These are phyloP conservation scores for Botryotinia narcissicola DNA, from an alignment of 2,329 filamentous ascomycete species.

Conservation along the genomic window DNA sequence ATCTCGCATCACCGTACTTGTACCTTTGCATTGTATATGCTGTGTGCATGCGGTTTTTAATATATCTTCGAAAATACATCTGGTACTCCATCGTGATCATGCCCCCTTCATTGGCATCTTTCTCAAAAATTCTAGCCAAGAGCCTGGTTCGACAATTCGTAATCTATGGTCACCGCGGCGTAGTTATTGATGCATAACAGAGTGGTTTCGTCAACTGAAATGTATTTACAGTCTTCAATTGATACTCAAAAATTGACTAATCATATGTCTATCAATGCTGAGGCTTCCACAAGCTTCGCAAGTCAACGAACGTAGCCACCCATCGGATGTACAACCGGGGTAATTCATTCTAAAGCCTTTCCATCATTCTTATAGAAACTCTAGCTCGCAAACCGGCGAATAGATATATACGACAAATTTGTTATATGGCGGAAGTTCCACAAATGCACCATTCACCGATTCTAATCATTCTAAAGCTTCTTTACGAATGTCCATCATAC, in stretches of 20 bases:
- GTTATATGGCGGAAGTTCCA: neutral
- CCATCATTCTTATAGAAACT: neutral
- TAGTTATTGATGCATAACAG: neutral
- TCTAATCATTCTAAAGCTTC: conserved; percentile 15
- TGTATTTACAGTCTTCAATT: neutral
- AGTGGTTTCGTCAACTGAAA: neutral
- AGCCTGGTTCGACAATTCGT: neutral
- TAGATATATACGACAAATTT: neutral
- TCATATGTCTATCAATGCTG: neutral
- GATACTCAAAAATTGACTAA: neutral
- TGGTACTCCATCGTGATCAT: neutral
- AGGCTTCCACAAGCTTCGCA: neutral
- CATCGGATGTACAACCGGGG: neutral
- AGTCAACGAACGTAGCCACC: neutral
- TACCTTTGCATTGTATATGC: neutral
- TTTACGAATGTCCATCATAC: neutral
- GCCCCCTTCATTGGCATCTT: neutral
- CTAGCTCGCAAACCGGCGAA: neutral
- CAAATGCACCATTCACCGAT: conserved; percentile 1
- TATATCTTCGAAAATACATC: neutral
- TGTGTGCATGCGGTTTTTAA: neutral
- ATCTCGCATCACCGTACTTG: neutral
- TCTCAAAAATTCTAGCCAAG: neutral
- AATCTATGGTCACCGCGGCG: neutral
- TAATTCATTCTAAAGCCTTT: neutral